Base-by-base conservation (phyloP, 345 rosid species). In the Citrus cavaleriei region DNA sequence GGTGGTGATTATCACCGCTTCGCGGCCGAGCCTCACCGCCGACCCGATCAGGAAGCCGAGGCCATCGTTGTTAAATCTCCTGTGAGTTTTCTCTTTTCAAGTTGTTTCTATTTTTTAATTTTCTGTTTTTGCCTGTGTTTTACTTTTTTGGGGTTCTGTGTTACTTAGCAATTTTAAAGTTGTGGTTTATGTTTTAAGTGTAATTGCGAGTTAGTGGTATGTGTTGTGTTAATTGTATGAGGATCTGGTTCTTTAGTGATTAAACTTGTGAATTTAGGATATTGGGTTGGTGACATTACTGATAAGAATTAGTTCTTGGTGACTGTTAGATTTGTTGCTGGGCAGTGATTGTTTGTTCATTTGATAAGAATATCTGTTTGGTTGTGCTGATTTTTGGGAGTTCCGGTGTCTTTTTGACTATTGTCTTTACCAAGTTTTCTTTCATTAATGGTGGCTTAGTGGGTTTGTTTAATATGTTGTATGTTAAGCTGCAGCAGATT, bases 1-100 rank as follows among this genome's bases (percentile, higher is more conserved):
- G 92, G 81, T 6, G 92, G 81, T 5, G 97, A 93, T 85, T 91
- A 91, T 75, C 99, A 93, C 83, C 89, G 91, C 54, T 92, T 96
- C 79, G 79, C 85, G 62, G 81, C 83, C 68, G 89, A 77, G 63
- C 81, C 87, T 19, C 88, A 85, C 19, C 84, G 85, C 49, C 70
- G 40, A 77, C 68, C 83, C 81, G 93, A 89, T 89, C 95, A 82
- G 46, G 86, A 82, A 59, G 63, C 86, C 19, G 99, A 93, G 21
- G 89, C 84, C 49, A 85, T 93, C 32, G 84, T 90, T 34, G 83
- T 90, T 57, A 91, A 89, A 84, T 82, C 97, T 72, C 86, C 93
- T 24, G 98, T 94, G 62, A 83, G 97, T 86, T 27, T 57, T 24
- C 22, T 42, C 55, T 40, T 12, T 16, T 10, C 6, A 42, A 63